Conservation (phyloP, 805 yeast genomes). For the Lachancea kluyveri region DNA sequence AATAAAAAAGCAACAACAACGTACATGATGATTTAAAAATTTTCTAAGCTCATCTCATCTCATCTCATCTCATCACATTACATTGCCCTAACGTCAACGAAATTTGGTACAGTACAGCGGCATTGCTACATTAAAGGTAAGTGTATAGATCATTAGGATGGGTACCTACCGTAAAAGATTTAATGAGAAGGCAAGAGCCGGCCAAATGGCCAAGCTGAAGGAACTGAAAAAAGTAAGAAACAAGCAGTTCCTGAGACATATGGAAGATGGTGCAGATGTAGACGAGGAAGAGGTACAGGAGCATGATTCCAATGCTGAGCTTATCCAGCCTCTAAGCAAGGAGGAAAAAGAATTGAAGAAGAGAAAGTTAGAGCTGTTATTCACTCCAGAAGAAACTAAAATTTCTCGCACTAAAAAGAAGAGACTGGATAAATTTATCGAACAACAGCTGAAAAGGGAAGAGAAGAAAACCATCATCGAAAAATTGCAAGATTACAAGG, state of each 20-base stretch:
- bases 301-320: conserved; percentile 53
- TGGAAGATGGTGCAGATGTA: conserved; percentile 34
- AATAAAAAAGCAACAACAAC: no score
- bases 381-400: conserved; percentile 61
- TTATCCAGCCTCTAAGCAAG: conserved; percentile 54
- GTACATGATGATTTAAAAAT: no score
- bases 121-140: no score
- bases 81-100: no score
- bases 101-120: no score
- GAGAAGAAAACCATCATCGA: conserved; percentile 74
- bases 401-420: conserved; percentile 63
- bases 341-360: conserved; percentile 62
- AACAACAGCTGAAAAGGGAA: conserved; percentile 81
- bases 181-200: conserved; percentile 81
- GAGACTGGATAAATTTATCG: conserved; percentile 88
- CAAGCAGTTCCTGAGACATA: conserved; percentile 54
- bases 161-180: conserved; percentile 76
- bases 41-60: conserved; percentile 15
- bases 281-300: conserved; percentile 14
- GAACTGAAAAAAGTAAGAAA: conserved; percentile 62
- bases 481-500: conserved; percentile 54
- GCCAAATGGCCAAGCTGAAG: conserved; percentile 75
- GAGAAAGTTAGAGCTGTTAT: conserved; percentile 52
- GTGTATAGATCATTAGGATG: no score
- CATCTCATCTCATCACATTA: conserved; percentile 9